Percentiles rank a stretch among this genome's conserved stretches.
phyloP scores from a whole-genome alignment of 2,329 filamentous ascomycete species.

The Neofusicoccum parvum region DNA sequence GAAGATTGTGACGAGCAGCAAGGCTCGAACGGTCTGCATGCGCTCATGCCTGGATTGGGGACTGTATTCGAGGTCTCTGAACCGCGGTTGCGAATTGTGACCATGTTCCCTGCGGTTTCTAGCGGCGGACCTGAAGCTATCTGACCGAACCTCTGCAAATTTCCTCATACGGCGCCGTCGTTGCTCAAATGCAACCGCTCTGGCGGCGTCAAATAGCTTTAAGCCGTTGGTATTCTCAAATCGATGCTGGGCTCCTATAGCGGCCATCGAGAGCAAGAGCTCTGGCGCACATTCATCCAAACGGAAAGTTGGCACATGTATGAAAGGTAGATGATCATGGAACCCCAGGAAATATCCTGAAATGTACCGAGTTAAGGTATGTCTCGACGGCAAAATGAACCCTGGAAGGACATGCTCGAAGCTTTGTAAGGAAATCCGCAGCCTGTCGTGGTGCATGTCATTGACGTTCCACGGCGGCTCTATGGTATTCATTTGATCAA shows the following conservation, averaged over 20 bases:
- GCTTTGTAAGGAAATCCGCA: slow-evolving; percentile 28
- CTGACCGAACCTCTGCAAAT: slow-evolving; percentile 26
- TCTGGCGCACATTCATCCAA: slow-evolving; percentile 34
- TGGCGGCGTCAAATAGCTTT: slow-evolving; percentile 33
- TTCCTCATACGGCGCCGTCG: slow-evolving; percentile 28
- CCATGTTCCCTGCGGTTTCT: slow-evolving; percentile 28
- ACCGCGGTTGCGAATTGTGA: slow-evolving; percentile 24
- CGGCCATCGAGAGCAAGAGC: slow-evolving; percentile 36
- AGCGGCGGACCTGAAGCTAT: not conserved
- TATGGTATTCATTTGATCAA: slow-evolving; percentile 25
- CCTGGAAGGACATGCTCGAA: slow-evolving; percentile 29
- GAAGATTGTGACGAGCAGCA: slow-evolving; percentile 35
- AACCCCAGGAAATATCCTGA: slow-evolving; percentile 36
- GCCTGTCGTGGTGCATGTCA: slow-evolving; percentile 28
- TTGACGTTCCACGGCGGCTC: slow-evolving; percentile 31
- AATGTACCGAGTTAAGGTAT: slow-evolving; percentile 34
- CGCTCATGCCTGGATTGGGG: slow-evolving; percentile 30
- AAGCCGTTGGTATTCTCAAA: slow-evolving; percentile 35
- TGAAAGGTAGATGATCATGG: slow-evolving; percentile 38
- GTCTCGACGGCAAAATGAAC: slow-evolving; percentile 35
- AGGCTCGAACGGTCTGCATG: slow-evolving; percentile 33
- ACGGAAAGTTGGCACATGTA: slow-evolving; percentile 36
- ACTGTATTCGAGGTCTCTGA: slow-evolving; percentile 21
- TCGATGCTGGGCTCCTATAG: slow-evolving; percentile 37
- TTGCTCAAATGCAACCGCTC: slow-evolving; percentile 34